Conservation (phyloP, 148 eudicot species). For the Suaeda aralocaspica region DNA sequence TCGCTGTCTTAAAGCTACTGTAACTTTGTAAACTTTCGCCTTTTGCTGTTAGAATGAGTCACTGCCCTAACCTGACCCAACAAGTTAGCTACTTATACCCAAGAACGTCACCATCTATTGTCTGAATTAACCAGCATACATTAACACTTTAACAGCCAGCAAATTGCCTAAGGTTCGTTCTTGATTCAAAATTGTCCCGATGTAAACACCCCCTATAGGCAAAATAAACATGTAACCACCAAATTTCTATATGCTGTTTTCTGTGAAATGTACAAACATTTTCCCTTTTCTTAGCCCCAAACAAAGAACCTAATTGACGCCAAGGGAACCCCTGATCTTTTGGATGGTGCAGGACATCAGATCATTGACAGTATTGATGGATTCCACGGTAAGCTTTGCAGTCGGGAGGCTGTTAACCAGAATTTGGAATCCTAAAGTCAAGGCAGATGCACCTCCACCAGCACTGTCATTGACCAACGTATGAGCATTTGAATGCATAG, state of each 20-base stretch:
- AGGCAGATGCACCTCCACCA: conserved; percentile 30
- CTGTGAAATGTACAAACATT: conserved; percentile 28
- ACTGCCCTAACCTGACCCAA: conserved; percentile 65
- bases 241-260: conserved; percentile 17
- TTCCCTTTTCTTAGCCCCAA: not conserved
- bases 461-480: not conserved
- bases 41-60: conserved; percentile 39
- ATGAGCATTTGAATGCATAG: conserved; percentile 15
- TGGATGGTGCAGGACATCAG: conserved; percentile 55
- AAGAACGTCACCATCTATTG: not conserved
- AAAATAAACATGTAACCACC: not conserved
- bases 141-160: conserved; percentile 14
- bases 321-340: conserved; percentile 53
- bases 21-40: conserved; percentile 16
- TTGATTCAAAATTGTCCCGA: conserved; percentile 44
- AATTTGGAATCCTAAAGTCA: conserved; percentile 71
- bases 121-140: conserved; percentile 7
- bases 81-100: conserved; percentile 3
- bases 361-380: conserved; percentile 48
- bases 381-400: conserved; percentile 56
- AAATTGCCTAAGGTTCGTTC: conserved; percentile 68
- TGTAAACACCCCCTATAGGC: conserved; percentile 12
- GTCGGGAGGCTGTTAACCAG: conserved; percentile 44
- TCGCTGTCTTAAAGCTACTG: not conserved
- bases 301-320: conserved; percentile 7